Evolutionary conservation across 164 flowering plant species (phyloP).

Genomic region (Vitis amurensis): DNA sequence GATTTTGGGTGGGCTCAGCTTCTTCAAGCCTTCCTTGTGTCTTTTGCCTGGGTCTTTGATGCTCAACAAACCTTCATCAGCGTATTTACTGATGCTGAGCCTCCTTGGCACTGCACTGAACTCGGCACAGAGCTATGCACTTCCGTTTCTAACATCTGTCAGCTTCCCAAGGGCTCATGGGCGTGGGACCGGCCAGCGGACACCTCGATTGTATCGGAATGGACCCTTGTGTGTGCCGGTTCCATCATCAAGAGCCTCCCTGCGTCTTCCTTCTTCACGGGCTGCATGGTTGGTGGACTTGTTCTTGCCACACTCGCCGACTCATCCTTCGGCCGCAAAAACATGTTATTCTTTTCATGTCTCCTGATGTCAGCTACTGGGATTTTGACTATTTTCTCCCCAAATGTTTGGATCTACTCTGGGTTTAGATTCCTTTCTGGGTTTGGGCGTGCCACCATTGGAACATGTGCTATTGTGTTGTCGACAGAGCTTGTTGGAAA

Average conservation of each 20-base stretch:
- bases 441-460: neutral
- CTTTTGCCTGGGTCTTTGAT: constrained; percentile 22
- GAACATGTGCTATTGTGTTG: neutral
- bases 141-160: constrained; percentile 9
- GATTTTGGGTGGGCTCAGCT: constrained; percentile 21
- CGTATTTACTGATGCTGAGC: constrained; percentile 18
- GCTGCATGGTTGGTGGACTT: constrained; percentile 21
- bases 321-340: constrained; percentile 7
- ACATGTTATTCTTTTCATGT: constrained; percentile 6
- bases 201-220: too few species aligned
- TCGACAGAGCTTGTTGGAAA: neutral
- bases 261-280: constrained; percentile 4
- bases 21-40: constrained; percentile 18
- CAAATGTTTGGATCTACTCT: constrained; percentile 9
- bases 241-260: too few species aligned
- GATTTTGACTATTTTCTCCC: neutral
- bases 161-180: constrained; percentile 9
- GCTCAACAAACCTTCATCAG: constrained; percentile 14
- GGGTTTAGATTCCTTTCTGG: neutral
- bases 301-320: constrained; percentile 7
- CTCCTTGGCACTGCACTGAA: neutral
- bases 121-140: neutral
- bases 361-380: neutral
- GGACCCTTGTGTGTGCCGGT: too few species aligned
- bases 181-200: neutral